Evolutionary conservation across 1,284 basidiomycete species (phyloP).

Genomic region (Porogramme epimiltina): DNA sequence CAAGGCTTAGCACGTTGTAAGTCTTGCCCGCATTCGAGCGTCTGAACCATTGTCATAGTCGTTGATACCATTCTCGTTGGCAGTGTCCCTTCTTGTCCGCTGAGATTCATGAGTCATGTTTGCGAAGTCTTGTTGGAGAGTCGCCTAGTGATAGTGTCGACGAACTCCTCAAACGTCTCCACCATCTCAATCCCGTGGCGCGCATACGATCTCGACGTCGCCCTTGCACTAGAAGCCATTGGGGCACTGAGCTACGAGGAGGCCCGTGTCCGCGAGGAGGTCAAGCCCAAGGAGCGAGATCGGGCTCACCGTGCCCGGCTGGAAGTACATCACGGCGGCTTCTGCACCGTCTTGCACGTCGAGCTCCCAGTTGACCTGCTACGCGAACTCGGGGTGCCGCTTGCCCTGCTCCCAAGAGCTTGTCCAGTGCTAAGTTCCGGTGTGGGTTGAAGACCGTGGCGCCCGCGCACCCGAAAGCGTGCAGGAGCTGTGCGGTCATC

Average conservation of each 20-base stretch:
- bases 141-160: background rate
- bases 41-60: too few species aligned
- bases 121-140: too few species aligned
- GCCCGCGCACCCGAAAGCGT: background rate
- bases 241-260: slow-evolving; percentile 4
- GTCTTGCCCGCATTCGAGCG: too few species aligned
- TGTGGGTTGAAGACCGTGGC: slow-evolving; percentile 8
- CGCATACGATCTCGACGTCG: slow-evolving; percentile 8
- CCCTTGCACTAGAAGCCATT: background rate
- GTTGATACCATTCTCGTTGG: too few species aligned
- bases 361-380: slow-evolving; percentile 11
- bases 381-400: background rate
- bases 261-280: background rate
- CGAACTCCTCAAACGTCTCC: background rate
- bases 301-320: background rate
- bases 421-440: slow-evolving; percentile 3
- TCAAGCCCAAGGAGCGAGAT: slow-evolving; percentile 10
- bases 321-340: slow-evolving; percentile 5
- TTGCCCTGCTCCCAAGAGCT: slow-evolving; percentile 1
- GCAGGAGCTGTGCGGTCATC: background rate
- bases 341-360: background rate
- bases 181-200: background rate
- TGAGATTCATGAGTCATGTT: too few species aligned
- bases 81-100: too few species aligned
- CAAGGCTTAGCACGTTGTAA: too few species aligned